Conservation (phyloP, 1,284 basidiomycete genomes). For the Trichosporon sp. region DNA sequence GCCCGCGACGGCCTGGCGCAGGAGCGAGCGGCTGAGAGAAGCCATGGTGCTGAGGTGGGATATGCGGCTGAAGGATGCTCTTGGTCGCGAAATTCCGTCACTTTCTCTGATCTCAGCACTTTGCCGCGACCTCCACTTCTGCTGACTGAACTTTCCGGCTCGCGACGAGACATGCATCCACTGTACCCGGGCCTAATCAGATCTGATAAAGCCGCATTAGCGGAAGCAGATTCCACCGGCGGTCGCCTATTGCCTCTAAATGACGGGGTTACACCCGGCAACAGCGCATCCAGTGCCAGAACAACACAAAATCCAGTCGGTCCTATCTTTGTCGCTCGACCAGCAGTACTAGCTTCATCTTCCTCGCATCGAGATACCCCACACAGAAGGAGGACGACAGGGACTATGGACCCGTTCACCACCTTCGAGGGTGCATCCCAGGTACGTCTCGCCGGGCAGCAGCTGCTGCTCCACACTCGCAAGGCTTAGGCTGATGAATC, state of each 20-base stretch:
- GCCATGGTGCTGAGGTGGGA: background rate
- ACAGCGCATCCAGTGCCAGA: background rate
- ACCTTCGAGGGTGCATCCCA: slow-evolving; percentile 64
- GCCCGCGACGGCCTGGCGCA: background rate
- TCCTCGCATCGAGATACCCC: background rate
- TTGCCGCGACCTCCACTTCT: background rate
- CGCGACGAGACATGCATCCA: too few relatives aligned
- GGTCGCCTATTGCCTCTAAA: background rate
- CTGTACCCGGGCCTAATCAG: background rate
- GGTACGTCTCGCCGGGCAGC: slow-evolving; percentile 24
- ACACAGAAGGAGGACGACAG: background rate
- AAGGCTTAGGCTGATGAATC: background rate
- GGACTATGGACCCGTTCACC: slow-evolving; percentile 72
- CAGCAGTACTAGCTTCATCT: background rate
- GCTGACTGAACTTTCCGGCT: background rate
- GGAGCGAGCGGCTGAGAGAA: background rate
- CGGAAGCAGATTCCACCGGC: background rate
- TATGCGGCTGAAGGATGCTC: background rate
- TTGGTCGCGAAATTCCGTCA: background rate
- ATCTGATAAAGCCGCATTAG: background rate
- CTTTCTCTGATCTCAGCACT: background rate
- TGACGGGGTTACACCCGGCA: too few relatives aligned
- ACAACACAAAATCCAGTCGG: background rate
- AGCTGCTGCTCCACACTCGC: background rate
- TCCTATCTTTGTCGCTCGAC: background rate